Percentiles rank a stretch among this genome's conserved stretches.
Conservation (phyloP, 2,329 filamentous ascomycete genomes). For the Exserohilum turcica region DNA sequence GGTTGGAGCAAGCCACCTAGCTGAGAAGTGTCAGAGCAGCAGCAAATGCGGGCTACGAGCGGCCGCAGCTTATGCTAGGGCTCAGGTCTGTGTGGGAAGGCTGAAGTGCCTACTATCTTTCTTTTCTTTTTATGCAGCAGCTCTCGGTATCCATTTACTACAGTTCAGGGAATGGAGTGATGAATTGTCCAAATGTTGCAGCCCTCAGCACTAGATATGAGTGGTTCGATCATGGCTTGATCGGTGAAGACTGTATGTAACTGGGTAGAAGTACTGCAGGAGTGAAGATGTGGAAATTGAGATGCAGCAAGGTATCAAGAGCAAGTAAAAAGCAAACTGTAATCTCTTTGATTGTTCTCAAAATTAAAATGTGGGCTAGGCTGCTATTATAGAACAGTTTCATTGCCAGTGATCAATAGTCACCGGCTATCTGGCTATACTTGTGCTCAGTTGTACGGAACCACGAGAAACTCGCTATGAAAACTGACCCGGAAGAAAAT, state of each 20-base stretch:
- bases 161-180: background rate
- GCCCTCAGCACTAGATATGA: background rate
- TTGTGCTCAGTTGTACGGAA: background rate
- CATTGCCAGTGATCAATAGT: too few species aligned
- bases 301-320: background rate
- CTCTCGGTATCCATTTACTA: constrained; percentile 1
- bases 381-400: too few species aligned
- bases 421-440: background rate
- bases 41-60: background rate
- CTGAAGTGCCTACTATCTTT: background rate
- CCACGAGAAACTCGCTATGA: background rate
- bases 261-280: background rate
- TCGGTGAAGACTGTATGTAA: background rate
- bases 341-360: too few species aligned
- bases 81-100: background rate
- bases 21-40: background rate
- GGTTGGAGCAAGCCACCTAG: background rate
- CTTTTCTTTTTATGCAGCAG: background rate
- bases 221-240: background rate
- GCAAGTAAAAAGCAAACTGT: background rate
- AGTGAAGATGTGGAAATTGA: background rate
- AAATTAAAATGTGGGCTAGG: too few species aligned
- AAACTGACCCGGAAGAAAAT: background rate
- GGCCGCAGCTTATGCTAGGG: background rate
- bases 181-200: background rate